Base-by-base conservation (phyloP, 768 basidiomycete genomes). In the Mycena alexandri region DNA sequence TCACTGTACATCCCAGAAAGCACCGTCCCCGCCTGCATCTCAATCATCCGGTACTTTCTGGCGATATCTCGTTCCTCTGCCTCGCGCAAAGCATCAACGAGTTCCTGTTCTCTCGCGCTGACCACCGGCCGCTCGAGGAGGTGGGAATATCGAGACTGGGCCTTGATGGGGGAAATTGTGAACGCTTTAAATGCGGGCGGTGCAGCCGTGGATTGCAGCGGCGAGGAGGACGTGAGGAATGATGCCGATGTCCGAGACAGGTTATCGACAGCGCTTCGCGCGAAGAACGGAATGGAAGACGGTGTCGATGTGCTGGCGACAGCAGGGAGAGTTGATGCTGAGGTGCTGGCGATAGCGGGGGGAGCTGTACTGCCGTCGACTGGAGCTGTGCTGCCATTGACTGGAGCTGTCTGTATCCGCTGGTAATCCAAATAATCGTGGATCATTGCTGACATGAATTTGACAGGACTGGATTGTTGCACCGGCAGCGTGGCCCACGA, bases 181-280 rank as follows among this genome's bases (percentile, higher is more conserved):
- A n/a, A 38, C 2, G 48, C 25, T 19, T 59, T 33, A 25, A 53
- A 55, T 2, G 46, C 44, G 41, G 59, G 50, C n/a, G 61, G 65
- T 9, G 29, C 33, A 5, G 43, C 44, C 1, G 60, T 38, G 11
- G 57, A 19, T 41, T 56, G 17, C 14, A 67, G 25, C 17, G 53
- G 57, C 4, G 46, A 57, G 7, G 24, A 19, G 17, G 36, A 33
- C 21, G 41, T 41, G 34, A 65, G 64, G 24, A 59, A 65, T 47
- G 56, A 48, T 59, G 46, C 43, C 11, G 64, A 65, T 25, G 55
- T 58, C n/a, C n/a, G n/a, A n/a, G n/a, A n/a, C n/a, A n/a, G n/a
- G n/a, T n/a, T 13, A 47, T 19, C 14, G 55, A 41, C 46, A 65
- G 56, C 14, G 25, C 22, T 16, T 50, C 52, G 34, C 7, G 34